Conservation (phyloP, 2,329 filamentous ascomycete genomes). For the Tolypocladium cylindrosporum region DNA sequence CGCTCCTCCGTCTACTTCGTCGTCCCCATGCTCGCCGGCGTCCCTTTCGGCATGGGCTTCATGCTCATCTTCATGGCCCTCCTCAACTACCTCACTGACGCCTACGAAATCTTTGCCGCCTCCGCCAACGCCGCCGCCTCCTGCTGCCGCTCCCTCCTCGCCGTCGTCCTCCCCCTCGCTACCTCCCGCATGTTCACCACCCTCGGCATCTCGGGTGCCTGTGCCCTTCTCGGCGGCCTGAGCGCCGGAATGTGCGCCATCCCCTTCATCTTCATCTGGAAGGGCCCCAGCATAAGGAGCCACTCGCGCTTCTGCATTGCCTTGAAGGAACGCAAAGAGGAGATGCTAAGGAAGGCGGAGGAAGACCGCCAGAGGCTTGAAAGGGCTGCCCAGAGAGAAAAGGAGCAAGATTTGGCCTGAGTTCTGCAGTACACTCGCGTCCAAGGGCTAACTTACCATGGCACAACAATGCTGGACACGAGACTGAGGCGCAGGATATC, state of each 20-base stretch:
- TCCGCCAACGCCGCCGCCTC: constrained; percentile 77
- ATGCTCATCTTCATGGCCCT: constrained; percentile 54
- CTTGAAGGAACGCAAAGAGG: constrained; percentile 39
- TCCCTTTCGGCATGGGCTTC: constrained; percentile 53
- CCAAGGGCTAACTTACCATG: no score
- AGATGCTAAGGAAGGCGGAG: constrained; percentile 29
- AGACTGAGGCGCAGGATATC: no score
- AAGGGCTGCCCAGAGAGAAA: constrained; percentile 10
- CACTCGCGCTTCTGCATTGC: constrained; percentile 53
- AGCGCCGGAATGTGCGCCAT: constrained; percentile 39
- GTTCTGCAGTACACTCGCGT: not conserved
- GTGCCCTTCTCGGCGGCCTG: constrained; percentile 40
- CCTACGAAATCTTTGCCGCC: constrained; percentile 58
- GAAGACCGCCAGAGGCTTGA: constrained; percentile 21
- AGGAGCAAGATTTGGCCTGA: constrained; percentile 4
- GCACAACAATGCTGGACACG: not conserved
- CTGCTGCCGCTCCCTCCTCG: constrained; percentile 86
- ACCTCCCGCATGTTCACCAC: constrained; percentile 37
- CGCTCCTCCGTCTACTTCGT: constrained; percentile 36
- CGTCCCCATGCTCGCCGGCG: constrained; percentile 47
- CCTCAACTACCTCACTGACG: constrained; percentile 55
- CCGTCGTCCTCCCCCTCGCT: constrained; percentile 57
- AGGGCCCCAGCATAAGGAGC: constrained; percentile 42
- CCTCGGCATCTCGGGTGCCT: constrained; percentile 39
- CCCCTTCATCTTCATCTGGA: constrained; percentile 44